Percentiles rank a stretch among this genome's conserved stretches.
Evolutionary conservation across 2,329 filamentous ascomycete genomes (phyloP).

Genomic region (Aspergillus pseudoviridinutans): DNA sequence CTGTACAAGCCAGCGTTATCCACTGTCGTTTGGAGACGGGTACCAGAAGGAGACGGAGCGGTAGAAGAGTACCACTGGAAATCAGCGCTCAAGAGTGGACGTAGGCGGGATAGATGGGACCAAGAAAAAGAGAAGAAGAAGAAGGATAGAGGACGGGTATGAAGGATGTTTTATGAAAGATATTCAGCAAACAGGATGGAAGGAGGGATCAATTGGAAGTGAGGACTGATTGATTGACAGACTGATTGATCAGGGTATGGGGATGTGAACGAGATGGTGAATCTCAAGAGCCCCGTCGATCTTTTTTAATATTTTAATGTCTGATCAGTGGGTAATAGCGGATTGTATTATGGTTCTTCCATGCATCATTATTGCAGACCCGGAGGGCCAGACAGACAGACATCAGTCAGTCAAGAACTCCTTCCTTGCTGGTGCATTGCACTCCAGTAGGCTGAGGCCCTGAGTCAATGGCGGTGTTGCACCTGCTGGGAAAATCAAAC

Average conservation of each 20-base stretch:
- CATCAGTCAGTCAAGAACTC: not conserved
- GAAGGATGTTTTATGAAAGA: constrained; percentile 8
- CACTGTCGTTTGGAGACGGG: not conserved
- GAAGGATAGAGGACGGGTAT: constrained; percentile 16
- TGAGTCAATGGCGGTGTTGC: constrained; percentile 7
- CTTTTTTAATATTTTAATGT: not conserved
- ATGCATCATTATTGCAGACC: not conserved
- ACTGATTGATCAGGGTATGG: not conserved
- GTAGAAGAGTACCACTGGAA: constrained; percentile 1
- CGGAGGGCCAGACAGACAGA: constrained; percentile 1
- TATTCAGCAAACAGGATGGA: constrained; percentile 13
- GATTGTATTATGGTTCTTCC: constrained; percentile 3
- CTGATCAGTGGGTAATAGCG: constrained; percentile 3
- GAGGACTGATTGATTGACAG: not conserved
- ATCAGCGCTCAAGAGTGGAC: constrained; percentile 5
- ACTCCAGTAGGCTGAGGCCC: constrained; percentile 21
- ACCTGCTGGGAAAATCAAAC: not conserved
- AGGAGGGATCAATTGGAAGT: constrained; percentile 1
- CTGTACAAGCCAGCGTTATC: not conserved
- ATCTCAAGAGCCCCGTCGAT: not conserved
- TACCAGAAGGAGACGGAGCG: not conserved
- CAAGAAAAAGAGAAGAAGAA: constrained; percentile 8
- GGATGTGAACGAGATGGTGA: not conserved
- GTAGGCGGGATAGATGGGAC: constrained; percentile 5
- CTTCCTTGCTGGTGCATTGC: constrained; percentile 4